A percentile compares a stretch with the other conserved stretches of the same genome.
Conservation (phyloP, 176 grass and related monocot genomes). For the Miscanthus lutarioriparius region DNA sequence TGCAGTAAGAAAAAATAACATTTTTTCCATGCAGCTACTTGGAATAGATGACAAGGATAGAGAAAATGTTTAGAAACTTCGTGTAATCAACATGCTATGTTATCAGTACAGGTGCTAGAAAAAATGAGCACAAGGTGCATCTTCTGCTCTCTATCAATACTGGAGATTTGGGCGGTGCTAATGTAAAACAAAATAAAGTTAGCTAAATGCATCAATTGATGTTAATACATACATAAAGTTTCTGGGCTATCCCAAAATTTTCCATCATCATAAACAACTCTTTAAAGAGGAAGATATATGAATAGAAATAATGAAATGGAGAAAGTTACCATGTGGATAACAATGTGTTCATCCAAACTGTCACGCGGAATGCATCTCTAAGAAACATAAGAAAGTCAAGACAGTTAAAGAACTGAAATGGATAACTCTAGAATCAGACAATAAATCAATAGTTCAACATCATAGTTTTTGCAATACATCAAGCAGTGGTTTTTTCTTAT, state of each 20-base stretch:
- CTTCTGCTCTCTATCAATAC: neutral
- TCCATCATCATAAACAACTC: neutral
- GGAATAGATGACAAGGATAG: neutral
- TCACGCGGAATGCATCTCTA: conserved; percentile 95
- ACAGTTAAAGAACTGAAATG: conserved; percentile 27
- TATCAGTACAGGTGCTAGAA: neutral
- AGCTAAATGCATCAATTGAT: neutral
- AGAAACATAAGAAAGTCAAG: conserved; percentile 37
- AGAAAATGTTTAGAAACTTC: neutral
- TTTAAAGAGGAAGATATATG: neutral
- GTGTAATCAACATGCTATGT: neutral
- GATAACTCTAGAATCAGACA: conserved; percentile 26
- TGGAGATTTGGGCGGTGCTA: neutral
- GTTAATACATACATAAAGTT: neutral
- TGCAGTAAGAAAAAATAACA: neutral
- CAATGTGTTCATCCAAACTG: conserved; percentile 90
- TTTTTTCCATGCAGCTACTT: neutral
- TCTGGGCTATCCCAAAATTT: neutral
- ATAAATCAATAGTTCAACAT: neutral
- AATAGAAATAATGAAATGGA: conserved; percentile 25
- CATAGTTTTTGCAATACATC: neutral
- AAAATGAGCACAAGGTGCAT: neutral
- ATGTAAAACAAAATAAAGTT: neutral
- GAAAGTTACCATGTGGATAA: conserved; percentile 86
- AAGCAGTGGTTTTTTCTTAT: conserved; percentile 2